Evolutionary conservation across 1,139 yeast genomes (phyloP).

Genomic region (Sugiyamaella castrensis): DNA sequence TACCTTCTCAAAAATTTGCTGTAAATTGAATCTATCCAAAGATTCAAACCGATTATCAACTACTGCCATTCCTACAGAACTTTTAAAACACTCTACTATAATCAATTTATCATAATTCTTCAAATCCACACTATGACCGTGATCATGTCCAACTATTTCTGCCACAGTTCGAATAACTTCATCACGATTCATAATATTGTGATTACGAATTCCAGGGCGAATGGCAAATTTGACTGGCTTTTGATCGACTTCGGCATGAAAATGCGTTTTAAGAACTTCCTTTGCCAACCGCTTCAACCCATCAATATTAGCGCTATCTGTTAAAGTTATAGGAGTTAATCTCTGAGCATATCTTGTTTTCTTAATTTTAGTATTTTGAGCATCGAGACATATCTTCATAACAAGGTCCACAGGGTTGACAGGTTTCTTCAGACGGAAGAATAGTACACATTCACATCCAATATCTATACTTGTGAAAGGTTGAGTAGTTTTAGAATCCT

Average conservation of each 20-base stretch:
- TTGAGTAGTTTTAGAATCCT: constrained; percentile 40
- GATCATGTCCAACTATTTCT: constrained; percentile 62
- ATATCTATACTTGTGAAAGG: constrained; percentile 60
- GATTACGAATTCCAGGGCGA: constrained; percentile 74
- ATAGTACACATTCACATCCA: constrained; percentile 78
- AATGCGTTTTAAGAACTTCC: constrained; percentile 62
- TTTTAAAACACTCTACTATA: constrained; percentile 79
- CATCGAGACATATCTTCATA: constrained; percentile 57
- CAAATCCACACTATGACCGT: constrained; percentile 76
- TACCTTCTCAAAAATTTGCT: constrained; percentile 50
- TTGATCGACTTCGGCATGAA: constrained; percentile 54
- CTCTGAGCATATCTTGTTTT: constrained; percentile 64
- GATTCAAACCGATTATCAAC: constrained; percentile 57
- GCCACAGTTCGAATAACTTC: constrained; percentile 73
- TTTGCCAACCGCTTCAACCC: constrained; percentile 60
- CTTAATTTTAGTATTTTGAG: constrained; percentile 48
- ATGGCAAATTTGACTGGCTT: constrained; percentile 65
- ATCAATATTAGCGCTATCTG: constrained; percentile 69
- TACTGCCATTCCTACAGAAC: constrained; percentile 41
- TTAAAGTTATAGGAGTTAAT: constrained; percentile 71
- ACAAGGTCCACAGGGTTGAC: constrained; percentile 74
- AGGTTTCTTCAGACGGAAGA: constrained; percentile 75
- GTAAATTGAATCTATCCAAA: constrained; percentile 56
- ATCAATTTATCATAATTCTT: constrained; percentile 76
- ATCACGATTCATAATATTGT: constrained; percentile 64